Evolutionary conservation across 176 grass and related monocot species (phyloP), one percentile per base, ranked within the genome.

Genomic region (Areca catechu): DNA sequence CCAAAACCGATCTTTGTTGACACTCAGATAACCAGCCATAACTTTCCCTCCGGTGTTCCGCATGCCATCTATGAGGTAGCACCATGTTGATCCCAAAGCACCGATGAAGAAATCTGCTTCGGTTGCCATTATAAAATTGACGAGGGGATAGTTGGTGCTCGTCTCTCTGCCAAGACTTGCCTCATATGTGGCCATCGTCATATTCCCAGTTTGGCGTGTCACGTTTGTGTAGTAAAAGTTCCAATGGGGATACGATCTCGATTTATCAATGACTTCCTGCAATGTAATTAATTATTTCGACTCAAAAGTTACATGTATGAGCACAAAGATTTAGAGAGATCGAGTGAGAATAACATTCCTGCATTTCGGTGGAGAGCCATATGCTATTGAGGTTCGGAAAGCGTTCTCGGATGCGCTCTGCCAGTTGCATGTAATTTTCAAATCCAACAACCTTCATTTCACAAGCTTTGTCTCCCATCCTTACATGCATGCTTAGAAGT

Each of bases 1-100:
- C 90, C 82, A 81, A 73, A 89, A 89, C 4, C 79, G 51, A 68
- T 95, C 90, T 47, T 73, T 89, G 73, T 95, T 95, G 60, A 83
- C 79, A 0, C 71, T 79, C 16, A 89, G 67, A 51, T 86, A 95
- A 15, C 79, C 79, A 1, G 73, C 72, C 79, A 78, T 83, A 20
- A 95, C 76, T 56, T 86, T 86, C 16, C 82, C 85, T 48, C 66
- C 70, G 0, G 90, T 86, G 50, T 89, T 95, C 17, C 82, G 65
- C 82, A 86, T 86, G 25, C 90, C 79, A 0, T 95, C 76, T 9
- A 95, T 80, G 7, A 89, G 66, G 57, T 75, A 80, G 76, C 82
- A 95, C 82, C 85, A 89, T 2, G 78, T 95, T 16, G 79, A 95
- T 58, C 85, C 89, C 53, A 89, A 71, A 25, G 82, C 85, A 43